Percentiles rank a stretch among this genome's conserved stretches.
These are phyloP conservation scores for Jacaranda mimosifolia DNA, from an alignment of 257 asterid species.

Conservation along the genomic window DNA sequence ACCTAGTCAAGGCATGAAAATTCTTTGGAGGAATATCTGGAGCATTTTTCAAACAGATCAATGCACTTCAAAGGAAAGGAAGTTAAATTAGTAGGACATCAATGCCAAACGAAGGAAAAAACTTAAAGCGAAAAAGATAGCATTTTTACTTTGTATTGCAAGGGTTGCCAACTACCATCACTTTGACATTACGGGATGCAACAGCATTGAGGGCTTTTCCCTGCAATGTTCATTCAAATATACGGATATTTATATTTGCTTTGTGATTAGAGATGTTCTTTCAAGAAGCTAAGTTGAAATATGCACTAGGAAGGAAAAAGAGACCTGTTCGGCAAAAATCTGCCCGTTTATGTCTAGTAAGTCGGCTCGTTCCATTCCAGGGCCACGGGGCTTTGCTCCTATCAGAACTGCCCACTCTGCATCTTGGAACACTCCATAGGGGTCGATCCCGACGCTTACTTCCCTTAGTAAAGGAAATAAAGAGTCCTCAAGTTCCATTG, in stretches of 20 bases:
- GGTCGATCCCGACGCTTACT: slow-evolving; percentile 91
- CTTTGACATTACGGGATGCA: slow-evolving; percentile 91
- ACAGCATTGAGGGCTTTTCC: slow-evolving; percentile 99
- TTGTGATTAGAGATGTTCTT: background rate
- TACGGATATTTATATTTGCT: background rate
- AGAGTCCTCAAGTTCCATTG: slow-evolving; percentile 99
- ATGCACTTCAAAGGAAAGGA: slow-evolving; percentile 70
- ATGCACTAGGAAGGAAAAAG: background rate
- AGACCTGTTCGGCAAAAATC: slow-evolving; percentile 89
- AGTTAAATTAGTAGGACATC: slow-evolving; percentile 44
- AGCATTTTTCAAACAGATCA: slow-evolving; percentile 98
- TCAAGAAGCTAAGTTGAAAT: background rate
- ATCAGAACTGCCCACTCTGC: slow-evolving; percentile 98
- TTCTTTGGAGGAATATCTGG: slow-evolving; percentile 92
- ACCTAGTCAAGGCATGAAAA: slow-evolving; percentile 93
- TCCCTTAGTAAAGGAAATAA: slow-evolving; percentile 92
- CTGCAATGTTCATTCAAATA: slow-evolving; percentile 45
- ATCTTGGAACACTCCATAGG: slow-evolving; percentile 93
- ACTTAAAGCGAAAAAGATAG: slow-evolving; percentile 7
- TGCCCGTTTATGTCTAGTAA: slow-evolving; percentile 92
- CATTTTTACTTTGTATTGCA: slow-evolving; percentile 92
- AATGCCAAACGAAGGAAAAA: background rate
- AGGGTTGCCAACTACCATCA: slow-evolving; percentile 95
- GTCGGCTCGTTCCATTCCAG: slow-evolving; percentile 95
- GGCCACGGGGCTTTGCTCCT: slow-evolving; percentile 99